Evolutionary conservation across 2,329 filamentous ascomycete species (phyloP), one percentile per base, ranked within the genome.

Genomic region (Colletotrichum sp.): DNA sequence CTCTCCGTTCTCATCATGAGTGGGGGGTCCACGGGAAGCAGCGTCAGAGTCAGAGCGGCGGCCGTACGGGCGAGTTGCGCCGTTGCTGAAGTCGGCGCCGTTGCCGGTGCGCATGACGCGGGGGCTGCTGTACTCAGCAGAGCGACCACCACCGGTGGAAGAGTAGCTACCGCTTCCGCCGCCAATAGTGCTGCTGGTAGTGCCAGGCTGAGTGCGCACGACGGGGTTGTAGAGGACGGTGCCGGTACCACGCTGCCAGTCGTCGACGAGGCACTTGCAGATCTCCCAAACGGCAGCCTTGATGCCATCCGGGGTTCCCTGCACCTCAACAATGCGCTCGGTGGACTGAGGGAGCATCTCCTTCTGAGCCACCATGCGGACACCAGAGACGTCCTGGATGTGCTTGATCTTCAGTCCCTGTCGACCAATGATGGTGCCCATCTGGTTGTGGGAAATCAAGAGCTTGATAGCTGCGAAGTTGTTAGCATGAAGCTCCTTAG

Each of bases 341-440:
- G 97, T 99, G 7, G 97, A 99, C 86, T 99, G 97, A 43, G 97
- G 97, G 9, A 99, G 93, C 97, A 99, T 99, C 83, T 99, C 97
- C 88, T 99, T 99, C 86, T 99, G 97, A 55, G 97, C 97, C 65
- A 99, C 96, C 97, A 99, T 99, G 83, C 97, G 96, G 75, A 99
- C 97, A 79, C 96, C 96, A 7, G 97, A 99, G 34, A 93, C 93
- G 85, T 99, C 97, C 85, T 99, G 97, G 80, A 99, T 99, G 85
- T 98, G 95, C 91, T 99, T 99, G 90, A 99, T 99, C 90, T 99
- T 99, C 80, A 98, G 90, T 75, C 97, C 97, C 85, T 98, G 95
- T 79, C 96, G 93, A 81, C 97, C 97, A 83, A 99, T 99, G 87
- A 99, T 98, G 82, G 97, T 99, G 78, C 97, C 97, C 97, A 99